phyloP scores from a whole-genome alignment of 2,329 filamentous ascomycete species.

The Colletotrichum sp. region DNA sequence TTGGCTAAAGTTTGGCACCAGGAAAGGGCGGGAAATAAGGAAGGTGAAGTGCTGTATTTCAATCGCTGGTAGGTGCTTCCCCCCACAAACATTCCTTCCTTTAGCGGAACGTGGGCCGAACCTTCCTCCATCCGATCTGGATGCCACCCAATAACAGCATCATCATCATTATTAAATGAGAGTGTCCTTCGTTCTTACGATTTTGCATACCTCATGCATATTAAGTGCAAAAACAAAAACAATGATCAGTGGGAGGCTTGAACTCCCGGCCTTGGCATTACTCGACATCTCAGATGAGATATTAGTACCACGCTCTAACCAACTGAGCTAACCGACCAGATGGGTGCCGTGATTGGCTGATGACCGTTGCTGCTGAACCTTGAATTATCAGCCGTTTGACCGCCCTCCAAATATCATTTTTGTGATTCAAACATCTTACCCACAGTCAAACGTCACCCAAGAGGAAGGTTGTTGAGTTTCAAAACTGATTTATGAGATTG shows the following conservation, averaged over 20 bases:
- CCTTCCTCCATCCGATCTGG: not conserved
- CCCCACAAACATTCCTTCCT: not conserved
- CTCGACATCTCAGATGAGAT: not conserved
- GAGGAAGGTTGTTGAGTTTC: rapidly evolving
- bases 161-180: not conserved
- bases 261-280: slow-evolving; percentile 22
- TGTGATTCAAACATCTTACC: rapidly evolving
- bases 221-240: not conserved
- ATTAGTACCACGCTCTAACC: slow-evolving; percentile 23
- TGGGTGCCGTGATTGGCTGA: not conserved
- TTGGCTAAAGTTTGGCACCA: not conserved
- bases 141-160: not conserved
- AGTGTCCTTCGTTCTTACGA: not conserved
- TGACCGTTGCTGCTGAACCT: too few species aligned
- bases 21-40: not conserved
- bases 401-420: rapidly evolving
- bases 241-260: slow-evolving; percentile 21
- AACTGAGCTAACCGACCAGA: slow-evolving; percentile 20
- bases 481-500: rapidly evolving
- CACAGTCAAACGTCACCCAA: rapidly evolving
- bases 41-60: not conserved
- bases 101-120: not conserved
- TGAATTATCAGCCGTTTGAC: too few species aligned
- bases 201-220: not conserved
- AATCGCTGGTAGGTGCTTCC: not conserved